Conservation (phyloP, 2,329 filamentous ascomycete species). For the Cladorrhinum sp. region DNA sequence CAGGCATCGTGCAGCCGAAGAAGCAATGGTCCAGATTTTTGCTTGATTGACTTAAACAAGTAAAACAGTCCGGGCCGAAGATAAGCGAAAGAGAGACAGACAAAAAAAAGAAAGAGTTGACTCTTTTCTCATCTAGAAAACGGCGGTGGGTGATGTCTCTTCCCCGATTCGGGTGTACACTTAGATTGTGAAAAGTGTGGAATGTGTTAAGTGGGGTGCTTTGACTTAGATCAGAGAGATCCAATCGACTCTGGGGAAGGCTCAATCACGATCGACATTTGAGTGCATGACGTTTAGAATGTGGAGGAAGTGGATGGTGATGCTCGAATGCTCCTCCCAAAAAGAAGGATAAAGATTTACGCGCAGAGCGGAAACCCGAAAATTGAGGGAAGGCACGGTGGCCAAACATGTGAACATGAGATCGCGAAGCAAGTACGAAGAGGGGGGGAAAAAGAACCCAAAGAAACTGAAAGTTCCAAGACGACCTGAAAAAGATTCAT, state of each 20-base stretch:
- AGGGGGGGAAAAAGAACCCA: not conserved
- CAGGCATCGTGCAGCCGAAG: constrained; percentile 11
- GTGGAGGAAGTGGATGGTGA: not conserved
- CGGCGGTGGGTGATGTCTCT: constrained; percentile 2
- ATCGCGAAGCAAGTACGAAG: not conserved
- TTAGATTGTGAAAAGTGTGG: not conserved
- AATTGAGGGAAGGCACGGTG: not conserved
- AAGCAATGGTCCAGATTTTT: constrained; percentile 13
- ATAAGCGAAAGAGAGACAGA: constrained; percentile 15
- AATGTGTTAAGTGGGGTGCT: not conserved
- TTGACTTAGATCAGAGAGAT: not conserved
- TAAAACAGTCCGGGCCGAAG: constrained; percentile 11
- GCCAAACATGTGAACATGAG: not conserved
- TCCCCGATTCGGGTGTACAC: no score
- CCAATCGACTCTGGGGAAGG: not conserved
- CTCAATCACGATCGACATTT: not conserved
- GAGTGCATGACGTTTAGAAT: not conserved
- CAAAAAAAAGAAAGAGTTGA: not conserved
- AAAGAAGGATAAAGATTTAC: not conserved
- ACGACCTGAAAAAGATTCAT: no score
- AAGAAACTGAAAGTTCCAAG: not conserved
- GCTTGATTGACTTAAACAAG: no score
- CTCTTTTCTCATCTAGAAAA: not conserved
- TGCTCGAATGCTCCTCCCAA: not conserved
- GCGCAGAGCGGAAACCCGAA: not conserved